A percentile compares a stretch with the other conserved stretches of the same genome.
Evolutionary conservation across 768 basidiomycete genomes (phyloP).

Genomic region (Roridomyces roridus): DNA sequence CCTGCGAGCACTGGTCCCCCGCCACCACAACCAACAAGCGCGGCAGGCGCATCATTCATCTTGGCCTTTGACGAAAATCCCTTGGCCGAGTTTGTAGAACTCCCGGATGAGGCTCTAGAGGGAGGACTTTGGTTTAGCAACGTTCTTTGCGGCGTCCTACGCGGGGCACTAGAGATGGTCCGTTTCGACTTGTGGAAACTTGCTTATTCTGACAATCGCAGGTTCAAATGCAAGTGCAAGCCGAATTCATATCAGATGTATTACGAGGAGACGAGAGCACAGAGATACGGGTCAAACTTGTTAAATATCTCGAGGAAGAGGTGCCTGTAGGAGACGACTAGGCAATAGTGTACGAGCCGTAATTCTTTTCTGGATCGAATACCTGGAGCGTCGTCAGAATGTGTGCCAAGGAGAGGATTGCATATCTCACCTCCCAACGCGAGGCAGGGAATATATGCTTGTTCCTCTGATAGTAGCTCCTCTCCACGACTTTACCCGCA

Average conservation of each 20-base stretch:
- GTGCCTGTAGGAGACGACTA: constrained; percentile 92
- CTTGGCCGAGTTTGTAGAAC: constrained; percentile 93
- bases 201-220: constrained; percentile 38
- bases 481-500: constrained; percentile 97
- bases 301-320: constrained; percentile 96
- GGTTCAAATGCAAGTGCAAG: constrained; percentile 97
- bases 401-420: background rate
- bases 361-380: constrained; percentile 93
- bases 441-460: constrained; percentile 99
- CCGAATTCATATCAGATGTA: constrained; percentile 87
- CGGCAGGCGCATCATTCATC: constrained; percentile 69
- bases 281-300: constrained; percentile 88
- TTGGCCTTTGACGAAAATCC: constrained; percentile 96
- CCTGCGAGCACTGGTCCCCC: constrained; percentile 46
- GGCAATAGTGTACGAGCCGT: constrained; percentile 88
- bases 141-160: constrained; percentile 90
- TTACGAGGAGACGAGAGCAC: constrained; percentile 93
- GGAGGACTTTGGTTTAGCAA: constrained; percentile 98
- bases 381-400: constrained; percentile 52
- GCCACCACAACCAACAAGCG: constrained; percentile 48
- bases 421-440: constrained; percentile 85
- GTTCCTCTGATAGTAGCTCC: constrained; percentile 93
- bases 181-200: constrained; percentile 30
- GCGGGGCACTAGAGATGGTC: constrained; percentile 97
- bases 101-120: constrained; percentile 91